phyloP scores from a whole-genome alignment of 192 early-diverging fungal genomes.

The Gamsiella multidivaricata region DNA sequence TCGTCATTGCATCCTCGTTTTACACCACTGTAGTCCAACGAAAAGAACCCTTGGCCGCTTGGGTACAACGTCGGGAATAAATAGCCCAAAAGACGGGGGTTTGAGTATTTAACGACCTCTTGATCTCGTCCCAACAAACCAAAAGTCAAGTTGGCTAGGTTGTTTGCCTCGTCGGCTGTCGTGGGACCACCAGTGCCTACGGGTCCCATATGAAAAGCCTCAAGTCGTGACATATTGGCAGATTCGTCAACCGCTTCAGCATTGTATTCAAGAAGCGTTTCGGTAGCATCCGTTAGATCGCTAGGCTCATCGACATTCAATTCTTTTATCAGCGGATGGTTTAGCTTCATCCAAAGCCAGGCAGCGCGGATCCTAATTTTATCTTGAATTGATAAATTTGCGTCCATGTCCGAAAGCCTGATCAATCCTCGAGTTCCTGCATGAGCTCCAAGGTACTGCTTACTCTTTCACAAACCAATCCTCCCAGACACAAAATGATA shows the following conservation, averaged over 20 bases:
- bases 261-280: not conserved
- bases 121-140: conserved; percentile 18
- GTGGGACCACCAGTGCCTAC: conserved; percentile 22
- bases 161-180: conserved; percentile 18
- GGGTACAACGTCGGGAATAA: conserved; percentile 23
- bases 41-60: conserved; percentile 18
- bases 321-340: conserved; percentile 17
- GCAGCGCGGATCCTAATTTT: conserved; percentile 11
- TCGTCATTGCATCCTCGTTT: not conserved
- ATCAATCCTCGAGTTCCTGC: conserved; percentile 20
- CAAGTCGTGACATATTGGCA: conserved; percentile 4
- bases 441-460: conserved; percentile 9
- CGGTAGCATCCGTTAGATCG: conserved; percentile 20
- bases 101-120: conserved; percentile 16
- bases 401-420: conserved; percentile 3
- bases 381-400: not conserved
- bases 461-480: conserved; percentile 20
- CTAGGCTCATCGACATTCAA: conserved; percentile 16
- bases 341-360: conserved; percentile 25
- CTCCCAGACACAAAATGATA: conserved; percentile 27
- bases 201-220: conserved; percentile 11
- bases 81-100: conserved; percentile 20
- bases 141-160: conserved; percentile 14
- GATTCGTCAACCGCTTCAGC: not conserved
- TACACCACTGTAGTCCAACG: conserved; percentile 5